Percentiles rank a stretch among this genome's conserved stretches.
phyloP scores from a whole-genome alignment of 2,329 filamentous ascomycete species.

The Daldinia eschscholtzii region DNA sequence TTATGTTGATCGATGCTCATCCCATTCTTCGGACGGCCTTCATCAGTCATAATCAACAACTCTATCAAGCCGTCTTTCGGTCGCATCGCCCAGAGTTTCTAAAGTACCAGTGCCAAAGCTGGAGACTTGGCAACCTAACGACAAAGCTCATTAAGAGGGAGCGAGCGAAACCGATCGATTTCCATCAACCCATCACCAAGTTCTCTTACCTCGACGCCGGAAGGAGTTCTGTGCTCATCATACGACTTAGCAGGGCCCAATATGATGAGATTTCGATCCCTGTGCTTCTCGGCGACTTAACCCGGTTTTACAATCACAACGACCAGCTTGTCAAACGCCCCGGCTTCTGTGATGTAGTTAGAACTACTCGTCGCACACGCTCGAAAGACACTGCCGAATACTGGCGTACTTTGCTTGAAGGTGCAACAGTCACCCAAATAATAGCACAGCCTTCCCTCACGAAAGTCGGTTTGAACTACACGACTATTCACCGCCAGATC shows the following conservation, averaged over 20 bases:
- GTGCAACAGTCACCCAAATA: conserved; percentile 61
- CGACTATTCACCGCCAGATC: conserved; percentile 57
- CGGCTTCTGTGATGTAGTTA: conserved; percentile 63
- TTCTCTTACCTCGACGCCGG: conserved; percentile 65
- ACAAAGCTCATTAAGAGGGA: conserved; percentile 60
- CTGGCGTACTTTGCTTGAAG: conserved; percentile 61
- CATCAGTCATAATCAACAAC: conserved; percentile 58
- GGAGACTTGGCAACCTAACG: conserved; percentile 56
- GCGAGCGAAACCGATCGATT: conserved; percentile 56
- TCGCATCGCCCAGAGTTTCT: conserved; percentile 60
- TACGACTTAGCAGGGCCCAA: conserved; percentile 64
- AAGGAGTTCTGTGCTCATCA: conserved; percentile 61
- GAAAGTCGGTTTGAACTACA: conserved; percentile 55
- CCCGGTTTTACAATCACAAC: conserved; percentile 59
- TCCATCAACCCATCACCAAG: conserved; percentile 61
- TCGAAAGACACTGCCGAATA: conserved; percentile 58
- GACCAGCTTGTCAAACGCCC: conserved; percentile 54
- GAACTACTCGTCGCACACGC: conserved; percentile 56
- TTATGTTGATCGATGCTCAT: conserved; percentile 59
- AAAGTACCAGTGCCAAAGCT: conserved; percentile 57
- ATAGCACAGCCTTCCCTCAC: conserved; percentile 59
- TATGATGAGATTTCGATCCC: conserved; percentile 62
- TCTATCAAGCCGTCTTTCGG: conserved; percentile 64
- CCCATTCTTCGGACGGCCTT: conserved; percentile 69
- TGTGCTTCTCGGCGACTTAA: conserved; percentile 63